phyloP scores from a whole-genome alignment of 805 yeast species.

The Ogataea neopini region DNA sequence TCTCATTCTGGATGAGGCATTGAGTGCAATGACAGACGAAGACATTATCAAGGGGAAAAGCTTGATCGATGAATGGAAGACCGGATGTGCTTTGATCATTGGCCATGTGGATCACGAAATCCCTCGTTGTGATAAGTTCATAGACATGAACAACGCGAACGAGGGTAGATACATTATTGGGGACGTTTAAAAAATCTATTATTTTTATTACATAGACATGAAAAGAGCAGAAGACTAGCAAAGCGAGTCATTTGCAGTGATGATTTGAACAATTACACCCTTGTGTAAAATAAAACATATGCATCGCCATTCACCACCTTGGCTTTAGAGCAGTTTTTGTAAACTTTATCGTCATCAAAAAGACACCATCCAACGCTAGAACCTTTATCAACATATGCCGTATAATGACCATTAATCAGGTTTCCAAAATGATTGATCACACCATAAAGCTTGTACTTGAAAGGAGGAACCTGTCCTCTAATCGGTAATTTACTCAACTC shows the following conservation, averaged over 20 bases:
- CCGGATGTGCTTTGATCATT: constrained; percentile 71
- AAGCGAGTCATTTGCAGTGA: too few relatives aligned
- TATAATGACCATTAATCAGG: constrained; percentile 85
- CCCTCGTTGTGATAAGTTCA: constrained; percentile 61
- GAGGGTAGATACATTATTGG: constrained; percentile 35
- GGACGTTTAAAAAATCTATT: constrained; percentile 9
- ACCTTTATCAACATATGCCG: constrained; percentile 73
- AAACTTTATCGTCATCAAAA: constrained; percentile 78
- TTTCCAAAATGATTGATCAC: constrained; percentile 86
- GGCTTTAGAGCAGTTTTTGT: constrained; percentile 46
- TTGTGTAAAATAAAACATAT: constrained; percentile 76
- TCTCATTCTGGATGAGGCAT: constrained; percentile 86
- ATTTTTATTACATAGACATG: neutral
- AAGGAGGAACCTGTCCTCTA: constrained; percentile 80
- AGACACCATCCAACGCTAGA: constrained; percentile 67
- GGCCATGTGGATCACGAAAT: constrained; percentile 86
- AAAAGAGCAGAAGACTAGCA: too few relatives aligned
- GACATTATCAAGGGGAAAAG: constrained; percentile 56
- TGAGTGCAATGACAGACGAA: constrained; percentile 81
- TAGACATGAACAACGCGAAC: constrained; percentile 38
- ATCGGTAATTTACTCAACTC: constrained; percentile 52
- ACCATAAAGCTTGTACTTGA: constrained; percentile 71
- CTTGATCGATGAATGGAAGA: constrained; percentile 50
- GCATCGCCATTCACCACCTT: constrained; percentile 73
- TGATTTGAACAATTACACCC: constrained; percentile 36